Base-by-base conservation (phyloP, 371 early-diverging fungal genomes). In the Mucor plumbeus region DNA sequence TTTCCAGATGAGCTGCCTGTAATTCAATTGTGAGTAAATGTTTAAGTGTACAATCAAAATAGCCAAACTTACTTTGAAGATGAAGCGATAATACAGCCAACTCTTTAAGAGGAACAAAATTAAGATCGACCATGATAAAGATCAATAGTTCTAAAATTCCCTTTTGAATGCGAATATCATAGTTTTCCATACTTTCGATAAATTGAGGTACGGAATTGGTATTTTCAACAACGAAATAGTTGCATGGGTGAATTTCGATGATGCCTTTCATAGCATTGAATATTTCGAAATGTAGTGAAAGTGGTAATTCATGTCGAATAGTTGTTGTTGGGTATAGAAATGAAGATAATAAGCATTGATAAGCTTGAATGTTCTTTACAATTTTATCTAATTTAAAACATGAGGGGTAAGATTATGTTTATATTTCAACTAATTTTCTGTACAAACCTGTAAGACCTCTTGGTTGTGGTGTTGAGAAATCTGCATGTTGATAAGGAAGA, bases 21-120 rank as follows among this genome's bases (percentile, higher is more conserved):
- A 43, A 7, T 44, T 7, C 5, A 4, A 11, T 15, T 21, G 50
- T 50, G 9, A n/a, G 50, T 21, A 26, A 6, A 26, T 26, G 26
- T 1, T 26, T 50, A 9, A 21, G 10, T 19, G 5, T 14, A 19
- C 17, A 10, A 44, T 35, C 5, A 1, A 34, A 5, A 31, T 1
- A 13, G 56, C 7, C 11, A 14, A 11, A 17, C 35, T 43, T 76
- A 82, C 87, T 86, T 78, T 90, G 88, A 58, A 90, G 81, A 71
- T 90, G 87, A 7, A 88, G 75, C 0, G 85, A 87, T 11, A 88
- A 61, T 8, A 88, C 87, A 33, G 87, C 88, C 31, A 88, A 65
- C 34, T 89, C 90, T 44, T 86, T 82, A 47, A 91, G 83, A 0
- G 91, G 90, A 7, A 91, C 89, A 68, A 90, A 91, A 63, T 90